A percentile compares a stretch with the other conserved stretches of the same genome.
These are phyloP conservation scores for Xylariaceae sp. DNA, from an alignment of 2,329 filamentous ascomycete species.

Conservation along the genomic window DNA sequence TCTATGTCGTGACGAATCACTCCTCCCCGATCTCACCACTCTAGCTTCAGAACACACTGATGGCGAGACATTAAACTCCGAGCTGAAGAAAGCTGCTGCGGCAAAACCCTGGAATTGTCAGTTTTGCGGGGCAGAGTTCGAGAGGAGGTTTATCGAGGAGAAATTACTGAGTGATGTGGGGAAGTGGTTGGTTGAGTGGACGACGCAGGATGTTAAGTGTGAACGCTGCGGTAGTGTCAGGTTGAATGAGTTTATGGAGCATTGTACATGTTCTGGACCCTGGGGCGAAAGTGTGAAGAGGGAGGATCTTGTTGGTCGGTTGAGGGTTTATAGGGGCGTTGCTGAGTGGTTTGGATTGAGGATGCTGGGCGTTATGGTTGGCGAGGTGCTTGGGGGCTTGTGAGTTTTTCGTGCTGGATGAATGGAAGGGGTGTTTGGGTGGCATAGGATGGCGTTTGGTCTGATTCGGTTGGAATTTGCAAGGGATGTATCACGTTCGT, in stretches of 20 bases:
- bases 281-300: slow-evolving; percentile 72
- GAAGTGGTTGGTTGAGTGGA: slow-evolving; percentile 72
- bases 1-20: slow-evolving; percentile 81
- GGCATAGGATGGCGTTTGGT: too few relatives aligned
- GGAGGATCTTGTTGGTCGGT: slow-evolving; percentile 58
- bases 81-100: slow-evolving; percentile 26
- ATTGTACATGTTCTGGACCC: slow-evolving; percentile 85
- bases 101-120: slow-evolving; percentile 66
- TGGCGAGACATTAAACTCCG: slow-evolving; percentile 3
- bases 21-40: slow-evolving; percentile 53
- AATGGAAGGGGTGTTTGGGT: too few relatives aligned
- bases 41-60: background rate
- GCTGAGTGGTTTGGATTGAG: slow-evolving; percentile 74
- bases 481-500: too few relatives aligned
- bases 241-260: slow-evolving; percentile 92
- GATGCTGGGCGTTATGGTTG: slow-evolving; percentile 75
- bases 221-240: slow-evolving; percentile 65
- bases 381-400: slow-evolving; percentile 47
- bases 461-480: too few relatives aligned
- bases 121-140: slow-evolving; percentile 71
- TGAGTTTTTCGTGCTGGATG: slow-evolving; percentile 3
- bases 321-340: slow-evolving; percentile 71
- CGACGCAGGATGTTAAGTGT: slow-evolving; percentile 86
- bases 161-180: slow-evolving; percentile 73
- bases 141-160: slow-evolving; percentile 81